Evolutionary conservation across 106 monocot species (phyloP).

Genomic region (Platanthera zijinensis): DNA sequence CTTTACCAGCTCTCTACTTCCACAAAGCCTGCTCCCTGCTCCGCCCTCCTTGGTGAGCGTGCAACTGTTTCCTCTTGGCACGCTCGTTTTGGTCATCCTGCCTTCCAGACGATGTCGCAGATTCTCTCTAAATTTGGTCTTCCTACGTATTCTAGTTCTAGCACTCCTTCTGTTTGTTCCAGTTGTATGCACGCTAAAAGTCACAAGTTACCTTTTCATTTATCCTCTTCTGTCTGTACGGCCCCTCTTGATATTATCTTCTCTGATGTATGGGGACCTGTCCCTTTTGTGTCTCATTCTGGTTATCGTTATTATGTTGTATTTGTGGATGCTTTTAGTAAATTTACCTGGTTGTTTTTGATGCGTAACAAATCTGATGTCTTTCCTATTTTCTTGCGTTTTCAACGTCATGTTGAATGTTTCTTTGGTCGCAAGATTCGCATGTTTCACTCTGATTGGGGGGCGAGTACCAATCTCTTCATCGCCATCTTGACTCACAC

Average conservation of each 20-base stretch:
- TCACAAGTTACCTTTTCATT: background rate
- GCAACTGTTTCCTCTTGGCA: background rate
- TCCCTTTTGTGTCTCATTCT: background rate
- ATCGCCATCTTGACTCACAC: background rate
- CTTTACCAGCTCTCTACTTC: background rate
- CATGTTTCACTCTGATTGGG: background rate
- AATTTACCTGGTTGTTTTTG: conserved; percentile 3
- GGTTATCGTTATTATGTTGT: conserved; percentile 4
- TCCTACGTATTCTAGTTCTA: background rate
- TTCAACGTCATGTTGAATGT: background rate
- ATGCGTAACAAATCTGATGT: background rate
- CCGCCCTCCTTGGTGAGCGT: background rate
- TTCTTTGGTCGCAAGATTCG: conserved; percentile 1
- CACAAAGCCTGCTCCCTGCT: background rate
- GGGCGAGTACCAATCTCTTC: background rate
- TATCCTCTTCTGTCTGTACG: background rate
- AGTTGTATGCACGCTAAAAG: background rate
- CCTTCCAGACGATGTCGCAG: background rate
- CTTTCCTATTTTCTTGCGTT: background rate
- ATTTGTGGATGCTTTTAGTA: conserved; percentile 11
- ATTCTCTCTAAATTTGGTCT: background rate
- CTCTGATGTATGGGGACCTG: background rate
- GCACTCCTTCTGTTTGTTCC: background rate
- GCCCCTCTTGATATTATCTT: background rate
- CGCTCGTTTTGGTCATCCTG: background rate